Base-by-base conservation (phyloP, 345 rosid genomes). In the Citrus sp. region DNA sequence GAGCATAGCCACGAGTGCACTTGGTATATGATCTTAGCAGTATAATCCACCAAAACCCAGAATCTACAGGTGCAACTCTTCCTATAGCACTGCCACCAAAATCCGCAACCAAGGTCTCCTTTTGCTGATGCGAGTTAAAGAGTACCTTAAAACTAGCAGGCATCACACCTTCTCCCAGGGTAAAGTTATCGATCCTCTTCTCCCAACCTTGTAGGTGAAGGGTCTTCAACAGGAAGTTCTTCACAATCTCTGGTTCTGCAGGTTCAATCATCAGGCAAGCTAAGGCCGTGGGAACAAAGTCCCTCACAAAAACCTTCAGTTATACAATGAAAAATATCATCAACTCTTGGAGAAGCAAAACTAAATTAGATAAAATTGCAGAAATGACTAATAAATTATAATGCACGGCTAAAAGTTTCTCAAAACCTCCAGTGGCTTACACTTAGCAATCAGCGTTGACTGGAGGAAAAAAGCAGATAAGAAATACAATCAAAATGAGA, bases 21-120 rank as follows among this genome's bases (percentile, higher is more conserved):
- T 88, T 90, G 66, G 90, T 87, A 55, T 89, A 89, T 37, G 91
- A 82, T 68, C 89, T 78, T 7, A 90, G 87, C 81, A 90, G 80
- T 79, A 90, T 87, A 66, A 90, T 90, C 92, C 92, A 90, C 92
- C 92, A 89, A 79, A 90, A 89, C 19, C 92, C 91, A n/a, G 93
- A 90, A 77, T 87, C 92, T 22, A 88, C 90, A 5, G 93, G 93
- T 1, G 93, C 90, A 66, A 87, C 93, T 79, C 89, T 84, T 61
- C 91, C 90, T 7, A 88, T 90, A 9, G 91, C 93, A 73, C 87
- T 86, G 25, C 85, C 93, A 61, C 93, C 91, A 85, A 87, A 87
- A 81, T 89, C 91, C 1, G 88, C 89, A 28, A 86, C 80, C 77
- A 87, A 27, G 27, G 72, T 79, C 24, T 89, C 91, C 73, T 81